Conservation (phyloP, 345 rosid genomes). For the Carallia pectinifolia region DNA sequence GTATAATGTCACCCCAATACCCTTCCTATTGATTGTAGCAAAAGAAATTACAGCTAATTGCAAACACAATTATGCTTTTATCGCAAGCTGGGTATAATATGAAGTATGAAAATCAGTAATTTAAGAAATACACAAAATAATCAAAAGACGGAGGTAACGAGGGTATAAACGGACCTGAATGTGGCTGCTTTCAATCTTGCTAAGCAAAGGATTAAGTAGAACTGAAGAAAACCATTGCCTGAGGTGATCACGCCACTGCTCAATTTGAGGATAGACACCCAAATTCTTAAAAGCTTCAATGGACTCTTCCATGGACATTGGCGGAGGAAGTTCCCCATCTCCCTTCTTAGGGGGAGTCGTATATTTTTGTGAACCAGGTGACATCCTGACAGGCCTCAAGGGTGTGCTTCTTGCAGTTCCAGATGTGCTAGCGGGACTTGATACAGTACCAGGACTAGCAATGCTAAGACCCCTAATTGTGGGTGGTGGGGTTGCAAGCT, state of each 20-base stretch:
- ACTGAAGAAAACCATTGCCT: conserved; percentile 94
- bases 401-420: conserved; percentile 89
- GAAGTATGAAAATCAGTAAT: too few relatives aligned
- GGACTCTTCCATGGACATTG: conserved; percentile 89
- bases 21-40: not conserved
- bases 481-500: conserved; percentile 74
- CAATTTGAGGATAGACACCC: conserved; percentile 89
- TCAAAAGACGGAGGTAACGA: not conserved
- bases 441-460: conserved; percentile 63
- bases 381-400: conserved; percentile 87
- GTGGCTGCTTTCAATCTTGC: conserved; percentile 83
- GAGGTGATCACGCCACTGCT: conserved; percentile 83
- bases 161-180: conserved; percentile 51
- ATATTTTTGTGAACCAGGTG: conserved; percentile 95
- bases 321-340: conserved; percentile 84
- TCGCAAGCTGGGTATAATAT: not conserved
- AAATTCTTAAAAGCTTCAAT: conserved; percentile 72
- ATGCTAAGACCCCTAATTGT: conserved; percentile 59
- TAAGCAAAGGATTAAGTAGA: conserved; percentile 69
- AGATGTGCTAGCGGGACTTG: conserved; percentile 70
- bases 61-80: not conserved
- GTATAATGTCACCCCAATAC: too few relatives aligned
- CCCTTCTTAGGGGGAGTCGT: conserved; percentile 95
- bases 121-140: not conserved
- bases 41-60: too few relatives aligned